Conservation (phyloP, 1,284 basidiomycete species). For the Sporisorium exsertum region DNA sequence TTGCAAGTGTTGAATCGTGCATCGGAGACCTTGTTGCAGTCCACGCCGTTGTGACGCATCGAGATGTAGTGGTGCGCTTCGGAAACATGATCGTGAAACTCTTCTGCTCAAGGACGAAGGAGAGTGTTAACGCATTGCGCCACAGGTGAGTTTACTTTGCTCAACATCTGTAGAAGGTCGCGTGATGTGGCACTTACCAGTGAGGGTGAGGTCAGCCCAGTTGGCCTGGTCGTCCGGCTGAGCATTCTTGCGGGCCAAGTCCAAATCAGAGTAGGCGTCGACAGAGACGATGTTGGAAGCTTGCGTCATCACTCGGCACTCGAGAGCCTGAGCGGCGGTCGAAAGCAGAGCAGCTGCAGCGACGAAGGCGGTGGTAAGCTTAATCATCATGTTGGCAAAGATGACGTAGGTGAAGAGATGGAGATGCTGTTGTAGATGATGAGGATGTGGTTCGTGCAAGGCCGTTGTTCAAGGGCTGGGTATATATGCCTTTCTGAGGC, state of each 20-base stretch:
- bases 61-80: not conserved
- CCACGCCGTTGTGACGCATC: constrained; percentile 10
- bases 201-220: constrained; percentile 3
- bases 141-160: no score
- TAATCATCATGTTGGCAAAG: constrained; percentile 13
- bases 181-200: not conserved
- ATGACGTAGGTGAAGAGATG: not conserved
- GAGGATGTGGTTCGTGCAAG: not conserved
- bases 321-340: not conserved
- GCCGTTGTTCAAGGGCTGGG: not conserved
- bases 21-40: not conserved
- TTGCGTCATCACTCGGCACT: constrained; percentile 1
- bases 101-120: not conserved
- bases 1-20: constrained; percentile 5
- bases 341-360: constrained; percentile 3
- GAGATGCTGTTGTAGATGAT: not conserved
- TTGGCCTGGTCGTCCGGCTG: not conserved
- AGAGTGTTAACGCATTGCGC: no score
- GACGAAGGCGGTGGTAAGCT: constrained; percentile 12
- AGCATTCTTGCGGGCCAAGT: not conserved
- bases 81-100: not conserved
- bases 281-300: constrained; percentile 4
- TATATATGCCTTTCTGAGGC: not conserved
- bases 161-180: no score
- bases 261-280: constrained; percentile 1